Conservation (phyloP, 2,329 filamentous ascomycete genomes). For the Fusarium sublunatum region DNA sequence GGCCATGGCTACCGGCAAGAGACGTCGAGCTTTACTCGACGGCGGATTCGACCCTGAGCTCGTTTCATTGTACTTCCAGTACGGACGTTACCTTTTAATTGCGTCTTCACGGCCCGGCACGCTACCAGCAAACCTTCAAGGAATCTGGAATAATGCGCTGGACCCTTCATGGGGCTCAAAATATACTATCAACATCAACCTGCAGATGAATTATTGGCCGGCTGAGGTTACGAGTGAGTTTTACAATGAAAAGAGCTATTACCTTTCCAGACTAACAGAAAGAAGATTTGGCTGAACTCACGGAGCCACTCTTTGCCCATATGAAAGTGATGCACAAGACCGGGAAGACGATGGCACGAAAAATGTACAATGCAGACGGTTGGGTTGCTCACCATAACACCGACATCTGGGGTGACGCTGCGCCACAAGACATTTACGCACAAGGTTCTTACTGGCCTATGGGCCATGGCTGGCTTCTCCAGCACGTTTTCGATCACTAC, state of each 20-base stretch:
- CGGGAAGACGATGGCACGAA: not conserved
- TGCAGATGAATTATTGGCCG: slow-evolving; percentile 8
- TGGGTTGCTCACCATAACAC: slow-evolving; percentile 10
- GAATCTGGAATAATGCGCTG: not conserved
- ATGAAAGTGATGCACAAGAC: slow-evolving; percentile 3
- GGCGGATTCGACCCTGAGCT: slow-evolving; percentile 6
- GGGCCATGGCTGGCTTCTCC: slow-evolving; percentile 5
- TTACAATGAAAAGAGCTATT: no score
- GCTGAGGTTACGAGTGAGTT: not conserved
- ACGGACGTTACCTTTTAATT: slow-evolving; percentile 1
- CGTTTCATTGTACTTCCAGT: not conserved
- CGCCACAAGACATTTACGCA: slow-evolving; percentile 5
- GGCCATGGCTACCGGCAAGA: not conserved
- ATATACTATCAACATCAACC: slow-evolving; percentile 9
- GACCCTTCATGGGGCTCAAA: slow-evolving; percentile 4
- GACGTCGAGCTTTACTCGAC: not conserved
- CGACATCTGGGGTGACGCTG: slow-evolving; percentile 8
- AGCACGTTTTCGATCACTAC: slow-evolving; percentile 7
- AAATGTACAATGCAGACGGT: slow-evolving; percentile 4
- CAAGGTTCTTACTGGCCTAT: slow-evolving; percentile 6
- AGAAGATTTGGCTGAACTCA: not conserved
- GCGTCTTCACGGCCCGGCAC: not conserved
- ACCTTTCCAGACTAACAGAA: not conserved
- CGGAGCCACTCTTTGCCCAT: not conserved
- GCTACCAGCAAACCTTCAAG: slow-evolving; percentile 3